A percentile compares a stretch with the other conserved stretches of the same genome.
These are phyloP conservation scores for Chrysoporthe puriensis DNA, from an alignment of 2,329 filamentous ascomycete species.

Conservation along the genomic window DNA sequence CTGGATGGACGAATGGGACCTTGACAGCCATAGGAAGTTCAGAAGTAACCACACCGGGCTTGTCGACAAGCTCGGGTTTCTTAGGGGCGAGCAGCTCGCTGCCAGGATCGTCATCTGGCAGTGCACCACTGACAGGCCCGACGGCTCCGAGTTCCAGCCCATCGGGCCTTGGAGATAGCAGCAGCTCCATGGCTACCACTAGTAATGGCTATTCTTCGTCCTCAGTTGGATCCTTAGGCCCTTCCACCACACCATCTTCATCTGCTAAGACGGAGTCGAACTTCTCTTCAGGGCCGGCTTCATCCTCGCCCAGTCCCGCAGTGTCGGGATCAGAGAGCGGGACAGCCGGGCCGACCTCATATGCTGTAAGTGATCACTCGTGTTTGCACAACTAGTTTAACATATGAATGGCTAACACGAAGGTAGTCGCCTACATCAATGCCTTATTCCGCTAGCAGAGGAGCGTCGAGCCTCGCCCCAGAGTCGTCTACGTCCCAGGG, in stretches of 20 bases:
- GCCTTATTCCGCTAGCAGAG: background rate
- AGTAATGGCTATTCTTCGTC: constrained; percentile 8
- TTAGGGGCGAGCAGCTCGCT: background rate
- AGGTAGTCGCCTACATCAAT: background rate
- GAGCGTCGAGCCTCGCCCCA: background rate
- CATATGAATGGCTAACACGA: background rate
- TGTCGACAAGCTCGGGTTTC: background rate
- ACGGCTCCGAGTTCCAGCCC: background rate
- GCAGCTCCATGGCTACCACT: background rate
- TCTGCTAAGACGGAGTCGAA: background rate
- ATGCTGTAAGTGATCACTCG: constrained; percentile 10
- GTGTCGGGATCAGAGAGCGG: background rate
- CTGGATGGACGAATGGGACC: background rate
- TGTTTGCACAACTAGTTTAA: too few relatives aligned
- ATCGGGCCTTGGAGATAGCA: background rate
- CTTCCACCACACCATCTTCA: background rate
- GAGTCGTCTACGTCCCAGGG: constrained; percentile 5
- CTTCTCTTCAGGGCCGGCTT: background rate
- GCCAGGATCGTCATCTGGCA: constrained; percentile 1
- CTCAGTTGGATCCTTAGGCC: background rate
- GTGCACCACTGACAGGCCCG: background rate
- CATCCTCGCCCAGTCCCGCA: constrained; percentile 4
- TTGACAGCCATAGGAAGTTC: constrained; percentile 1
- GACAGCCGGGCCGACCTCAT: background rate
- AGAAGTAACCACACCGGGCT: background rate